Evolutionary conservation across 2,329 filamentous ascomycete genomes (phyloP).

Genomic region (Sarocladium kiliense): DNA sequence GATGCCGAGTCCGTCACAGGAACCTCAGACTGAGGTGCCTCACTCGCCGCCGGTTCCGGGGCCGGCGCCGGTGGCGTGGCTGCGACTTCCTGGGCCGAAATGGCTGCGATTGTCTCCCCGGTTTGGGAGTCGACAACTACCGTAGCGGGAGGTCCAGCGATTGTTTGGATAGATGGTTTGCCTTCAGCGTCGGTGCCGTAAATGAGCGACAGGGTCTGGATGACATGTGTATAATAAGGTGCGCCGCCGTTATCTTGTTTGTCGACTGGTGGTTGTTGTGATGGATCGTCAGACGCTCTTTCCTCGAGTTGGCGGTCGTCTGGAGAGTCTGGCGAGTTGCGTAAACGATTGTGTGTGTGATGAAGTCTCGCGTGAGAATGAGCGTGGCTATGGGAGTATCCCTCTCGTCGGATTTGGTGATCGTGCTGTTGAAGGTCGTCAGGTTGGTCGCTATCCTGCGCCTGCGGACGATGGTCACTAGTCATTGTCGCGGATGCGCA

Average conservation of each 20-base stretch:
- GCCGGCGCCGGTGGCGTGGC: conserved; percentile 18
- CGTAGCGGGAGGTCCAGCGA: conserved; percentile 32
- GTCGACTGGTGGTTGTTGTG: neutral
- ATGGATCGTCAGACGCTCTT: conserved; percentile 14
- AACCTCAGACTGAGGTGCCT: conserved; percentile 14
- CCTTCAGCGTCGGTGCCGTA: conserved; percentile 46
- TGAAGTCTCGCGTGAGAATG: conserved; percentile 18
- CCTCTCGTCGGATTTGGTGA: neutral
- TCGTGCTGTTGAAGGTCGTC: neutral
- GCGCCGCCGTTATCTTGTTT: neutral
- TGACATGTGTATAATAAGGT: conserved; percentile 37
- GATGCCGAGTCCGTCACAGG: neutral
- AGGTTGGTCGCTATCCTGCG: neutral
- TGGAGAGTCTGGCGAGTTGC: conserved; percentile 15
- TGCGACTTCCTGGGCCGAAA: conserved; percentile 21
- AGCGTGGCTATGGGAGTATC: conserved; percentile 19
- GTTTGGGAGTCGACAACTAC: conserved; percentile 30
- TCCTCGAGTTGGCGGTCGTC: conserved; percentile 12
- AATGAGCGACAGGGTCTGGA: conserved; percentile 51
- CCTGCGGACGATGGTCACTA: neutral
- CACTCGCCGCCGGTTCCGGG: conserved; percentile 17
- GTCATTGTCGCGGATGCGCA: conserved; percentile 1
- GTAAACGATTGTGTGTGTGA: conserved; percentile 14
- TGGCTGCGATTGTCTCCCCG: conserved; percentile 28
- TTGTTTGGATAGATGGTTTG: conserved; percentile 37